Conservation (phyloP, 345 rosid genomes). For the Camelina hispida region DNA sequence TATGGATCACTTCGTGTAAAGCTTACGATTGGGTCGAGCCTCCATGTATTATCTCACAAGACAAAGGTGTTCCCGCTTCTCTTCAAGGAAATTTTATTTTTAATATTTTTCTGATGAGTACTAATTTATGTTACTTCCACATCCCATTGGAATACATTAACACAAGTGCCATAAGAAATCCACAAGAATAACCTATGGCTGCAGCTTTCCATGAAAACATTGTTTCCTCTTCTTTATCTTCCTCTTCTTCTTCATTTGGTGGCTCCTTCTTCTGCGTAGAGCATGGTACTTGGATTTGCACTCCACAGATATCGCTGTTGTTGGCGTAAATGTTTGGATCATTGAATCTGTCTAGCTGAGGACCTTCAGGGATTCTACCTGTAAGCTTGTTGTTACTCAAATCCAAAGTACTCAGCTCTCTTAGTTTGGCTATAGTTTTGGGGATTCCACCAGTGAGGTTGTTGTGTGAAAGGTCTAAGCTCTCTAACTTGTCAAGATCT, state of each 20-base stretch:
- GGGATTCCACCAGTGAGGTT: constrained; percentile 46
- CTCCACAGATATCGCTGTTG: constrained; percentile 48
- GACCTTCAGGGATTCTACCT: constrained; percentile 45
- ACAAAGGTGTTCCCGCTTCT: constrained; percentile 48
- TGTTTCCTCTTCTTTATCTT: not conserved
- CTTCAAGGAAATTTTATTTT: constrained; percentile 44
- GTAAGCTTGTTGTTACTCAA: constrained; percentile 50
- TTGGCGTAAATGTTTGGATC: constrained; percentile 48
- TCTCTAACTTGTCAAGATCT: constrained; percentile 39
- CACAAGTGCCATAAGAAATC: constrained; percentile 6
- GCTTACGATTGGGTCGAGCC: constrained; percentile 98
- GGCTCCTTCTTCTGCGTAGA: not conserved
- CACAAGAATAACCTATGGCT: constrained; percentile 42
- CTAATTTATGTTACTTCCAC: too few relatives aligned
- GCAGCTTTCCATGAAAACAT: constrained; percentile 48
- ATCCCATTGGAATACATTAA: not conserved
- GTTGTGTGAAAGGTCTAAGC: constrained; percentile 52
- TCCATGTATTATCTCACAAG: constrained; percentile 52
- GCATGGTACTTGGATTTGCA: constrained; percentile 50
- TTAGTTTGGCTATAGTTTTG: constrained; percentile 34
- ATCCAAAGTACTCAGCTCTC: constrained; percentile 29
- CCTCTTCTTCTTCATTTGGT: not conserved
- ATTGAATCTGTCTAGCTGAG: constrained; percentile 48
- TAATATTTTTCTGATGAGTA: too few relatives aligned
- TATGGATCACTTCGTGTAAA: constrained; percentile 94